A percentile compares a stretch with the other conserved stretches of the same genome.
phyloP scores from a whole-genome alignment of 345 rosid genomes.

The Rhodamnia argentea region DNA sequence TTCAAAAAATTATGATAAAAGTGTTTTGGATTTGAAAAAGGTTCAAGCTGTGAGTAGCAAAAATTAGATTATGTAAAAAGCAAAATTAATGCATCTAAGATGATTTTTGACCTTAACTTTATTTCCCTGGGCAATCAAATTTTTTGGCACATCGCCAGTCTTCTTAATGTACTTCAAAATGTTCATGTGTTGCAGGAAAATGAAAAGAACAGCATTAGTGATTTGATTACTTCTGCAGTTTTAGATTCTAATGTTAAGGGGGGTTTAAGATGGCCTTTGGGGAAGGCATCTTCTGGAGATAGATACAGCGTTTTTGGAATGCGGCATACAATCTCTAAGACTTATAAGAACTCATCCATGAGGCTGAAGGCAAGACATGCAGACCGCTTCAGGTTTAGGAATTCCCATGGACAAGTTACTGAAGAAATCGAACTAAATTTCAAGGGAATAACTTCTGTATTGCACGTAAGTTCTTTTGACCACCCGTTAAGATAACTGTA shows the following conservation, averaged over 20 bases:
- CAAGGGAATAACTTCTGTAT: constrained; percentile 32
- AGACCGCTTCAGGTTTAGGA: constrained; percentile 40
- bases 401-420: constrained; percentile 21
- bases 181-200: constrained; percentile 30
- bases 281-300: constrained; percentile 25
- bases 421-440: constrained; percentile 33
- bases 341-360: constrained; percentile 27
- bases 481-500: not conserved
- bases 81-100: not conserved
- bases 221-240: constrained; percentile 38
- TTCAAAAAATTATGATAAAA: not conserved
- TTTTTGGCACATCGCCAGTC: not conserved
- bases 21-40: not conserved
- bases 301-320: constrained; percentile 34
- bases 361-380: constrained; percentile 47
- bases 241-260: constrained; percentile 57
- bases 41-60: not conserved
- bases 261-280: constrained; percentile 60
- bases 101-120: not conserved
- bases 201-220: constrained; percentile 32
- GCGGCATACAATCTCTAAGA: constrained; percentile 31
- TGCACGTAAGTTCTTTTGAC: constrained; percentile 4
- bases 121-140: not conserved
- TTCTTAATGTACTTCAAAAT: not conserved
- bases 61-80: not conserved